These are phyloP conservation scores for Ophiostoma pallidulum DNA, from an alignment of 2,329 filamentous ascomycete species.

Conservation along the genomic window DNA sequence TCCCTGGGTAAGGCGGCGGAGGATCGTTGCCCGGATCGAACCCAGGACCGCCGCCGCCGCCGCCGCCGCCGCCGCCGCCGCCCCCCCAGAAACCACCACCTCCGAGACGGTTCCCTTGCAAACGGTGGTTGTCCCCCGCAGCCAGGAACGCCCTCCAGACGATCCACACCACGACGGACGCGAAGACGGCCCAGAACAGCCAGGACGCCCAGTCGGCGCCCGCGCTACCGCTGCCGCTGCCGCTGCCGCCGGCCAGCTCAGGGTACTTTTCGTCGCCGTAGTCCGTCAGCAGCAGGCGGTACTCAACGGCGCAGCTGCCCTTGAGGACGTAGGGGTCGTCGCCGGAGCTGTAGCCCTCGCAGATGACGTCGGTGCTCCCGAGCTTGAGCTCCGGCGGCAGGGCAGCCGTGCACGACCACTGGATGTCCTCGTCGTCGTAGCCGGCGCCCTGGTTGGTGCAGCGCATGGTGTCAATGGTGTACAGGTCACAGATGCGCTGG, in stretches of 20 bases:
- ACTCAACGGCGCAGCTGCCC: conserved; percentile 89
- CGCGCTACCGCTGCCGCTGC: conserved; percentile 21
- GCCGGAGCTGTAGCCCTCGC: conserved; percentile 71
- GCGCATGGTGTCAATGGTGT: conserved; percentile 72
- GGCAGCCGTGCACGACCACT: conserved; percentile 75
- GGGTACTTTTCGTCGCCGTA: conserved; percentile 65
- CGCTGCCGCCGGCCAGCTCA: conserved; percentile 33
- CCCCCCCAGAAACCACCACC: conserved; percentile 29
- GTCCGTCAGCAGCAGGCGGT: conserved; percentile 68
- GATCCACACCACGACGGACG: conserved; percentile 52
- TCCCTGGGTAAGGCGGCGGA: conserved; percentile 44
- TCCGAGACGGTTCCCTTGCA: conserved; percentile 16
- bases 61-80: conserved; percentile 32
- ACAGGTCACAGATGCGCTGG: conserved; percentile 54
- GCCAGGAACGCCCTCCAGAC: conserved; percentile 41
- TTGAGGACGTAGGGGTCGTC: conserved; percentile 82
- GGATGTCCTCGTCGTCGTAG: conserved; percentile 70
- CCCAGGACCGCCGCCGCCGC: conserved; percentile 27
- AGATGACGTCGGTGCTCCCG: conserved; percentile 80
- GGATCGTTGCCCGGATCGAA: conserved; percentile 32
- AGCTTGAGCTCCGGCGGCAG: conserved; percentile 57
- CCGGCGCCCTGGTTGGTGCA: conserved; percentile 78
- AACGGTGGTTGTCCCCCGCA: background rate
- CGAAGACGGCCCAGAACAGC: conserved; percentile 54
- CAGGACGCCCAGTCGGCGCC: background rate